These are phyloP conservation scores for Ophiostoma triangulosporum DNA, from an alignment of 2,329 filamentous ascomycete species.

Conservation along the genomic window DNA sequence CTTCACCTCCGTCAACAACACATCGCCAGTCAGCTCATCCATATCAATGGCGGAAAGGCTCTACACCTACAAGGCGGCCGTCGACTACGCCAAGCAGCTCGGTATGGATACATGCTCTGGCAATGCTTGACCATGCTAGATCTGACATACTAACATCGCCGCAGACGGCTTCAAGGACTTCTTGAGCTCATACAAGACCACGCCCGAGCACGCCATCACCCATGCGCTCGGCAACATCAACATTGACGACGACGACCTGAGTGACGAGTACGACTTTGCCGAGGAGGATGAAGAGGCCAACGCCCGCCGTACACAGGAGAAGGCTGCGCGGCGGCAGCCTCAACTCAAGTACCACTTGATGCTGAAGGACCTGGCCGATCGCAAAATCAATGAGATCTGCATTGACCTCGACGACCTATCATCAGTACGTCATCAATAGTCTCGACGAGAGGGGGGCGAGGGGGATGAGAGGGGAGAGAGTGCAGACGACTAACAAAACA, in stretches of 20 bases:
- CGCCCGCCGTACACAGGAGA: slow-evolving; percentile 35
- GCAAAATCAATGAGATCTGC: slow-evolving; percentile 60
- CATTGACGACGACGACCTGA: slow-evolving; percentile 74
- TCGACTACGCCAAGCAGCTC: slow-evolving; percentile 82
- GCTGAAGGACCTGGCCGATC: slow-evolving; percentile 76
- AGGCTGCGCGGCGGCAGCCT: slow-evolving; percentile 37
- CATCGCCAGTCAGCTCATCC: slow-evolving; percentile 2
- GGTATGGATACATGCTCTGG: slow-evolving; percentile 35
- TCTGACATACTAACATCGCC: slow-evolving; percentile 1
- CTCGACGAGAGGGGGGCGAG: slow-evolving; percentile 35
- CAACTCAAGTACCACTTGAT: slow-evolving; percentile 81
- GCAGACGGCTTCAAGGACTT: slow-evolving; percentile 77
- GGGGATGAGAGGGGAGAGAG: not conserved
- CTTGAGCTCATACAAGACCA: slow-evolving; percentile 74
- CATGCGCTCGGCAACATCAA: slow-evolving; percentile 74
- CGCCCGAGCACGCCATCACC: slow-evolving; percentile 54
- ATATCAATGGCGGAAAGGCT: slow-evolving; percentile 56
- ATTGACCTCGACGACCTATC: slow-evolving; percentile 84
- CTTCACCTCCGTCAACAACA: not conserved
- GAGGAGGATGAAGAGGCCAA: slow-evolving; percentile 58
- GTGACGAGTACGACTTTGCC: slow-evolving; percentile 89
- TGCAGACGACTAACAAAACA: slow-evolving; percentile 21
- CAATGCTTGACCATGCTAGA: no score
- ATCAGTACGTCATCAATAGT: slow-evolving; percentile 14
- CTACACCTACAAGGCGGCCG: slow-evolving; percentile 60